These are phyloP conservation scores for Claviceps quebecensis DNA, from an alignment of 2,329 filamentous ascomycete species.

Conservation along the genomic window DNA sequence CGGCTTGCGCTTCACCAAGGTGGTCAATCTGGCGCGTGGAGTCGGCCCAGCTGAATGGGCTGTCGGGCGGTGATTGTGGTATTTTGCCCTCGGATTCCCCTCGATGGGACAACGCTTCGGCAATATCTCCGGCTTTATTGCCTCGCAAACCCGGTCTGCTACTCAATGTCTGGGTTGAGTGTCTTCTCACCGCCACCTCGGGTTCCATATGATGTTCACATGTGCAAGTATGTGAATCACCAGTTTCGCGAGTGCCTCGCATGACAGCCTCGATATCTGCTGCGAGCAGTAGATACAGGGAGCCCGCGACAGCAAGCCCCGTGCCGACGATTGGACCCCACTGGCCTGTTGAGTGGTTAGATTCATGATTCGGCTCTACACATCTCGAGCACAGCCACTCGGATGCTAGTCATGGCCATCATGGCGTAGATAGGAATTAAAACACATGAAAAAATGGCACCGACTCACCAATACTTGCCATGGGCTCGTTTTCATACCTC, in stretches of 20 bases:
- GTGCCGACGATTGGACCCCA: slow-evolving; percentile 48
- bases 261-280: slow-evolving; percentile 13
- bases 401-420: not conserved
- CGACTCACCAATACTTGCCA: slow-evolving; percentile 42
- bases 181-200: not conserved
- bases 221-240: slow-evolving; percentile 4
- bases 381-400: too few relatives aligned
- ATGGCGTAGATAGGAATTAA: not conserved
- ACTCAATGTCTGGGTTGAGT: not conserved
- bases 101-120: not conserved
- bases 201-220: slow-evolving; percentile 6
- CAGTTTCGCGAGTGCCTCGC: slow-evolving; percentile 2
- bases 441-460: not conserved
- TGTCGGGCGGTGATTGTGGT: not conserved
- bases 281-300: slow-evolving; percentile 39
- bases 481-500: slow-evolving; percentile 45
- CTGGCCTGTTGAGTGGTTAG: slow-evolving; percentile 27
- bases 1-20: not conserved
- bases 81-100: not conserved
- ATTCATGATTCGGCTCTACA: too few relatives aligned
- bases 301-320: slow-evolving; percentile 41
- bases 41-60: not conserved
- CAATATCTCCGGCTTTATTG: not conserved
- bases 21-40: not conserved
- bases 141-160: not conserved